Evolutionary conservation across 441 rosid genomes (phyloP), one percentile per base, ranked within the genome.

Genomic region (Adansonia rubrostipa): DNA sequence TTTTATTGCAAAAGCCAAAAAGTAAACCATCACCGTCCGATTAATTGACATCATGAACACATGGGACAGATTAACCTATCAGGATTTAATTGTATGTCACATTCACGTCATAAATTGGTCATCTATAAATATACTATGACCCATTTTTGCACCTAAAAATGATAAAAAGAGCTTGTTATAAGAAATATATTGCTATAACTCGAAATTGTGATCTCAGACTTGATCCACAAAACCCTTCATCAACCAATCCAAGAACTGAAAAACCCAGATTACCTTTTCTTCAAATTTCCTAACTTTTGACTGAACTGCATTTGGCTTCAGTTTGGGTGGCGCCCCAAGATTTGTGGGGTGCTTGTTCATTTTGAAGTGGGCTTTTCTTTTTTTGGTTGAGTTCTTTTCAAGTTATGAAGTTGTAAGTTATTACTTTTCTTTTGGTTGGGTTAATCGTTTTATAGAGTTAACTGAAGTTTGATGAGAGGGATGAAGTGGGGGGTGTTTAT

Each of bases 391-490:
- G 36, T 64, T 10, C 60, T 22, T 68, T 58, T 77, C 8, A 69
- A 40, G 76, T 48, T 13, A 78, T 77, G 28, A 1, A 44, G 77
- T 61, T 28, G 22, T 48, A 17, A 19, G 47, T 61, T 68, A 10
- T 9, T 6, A 8, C 45, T 20, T 20, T 65, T 50, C 22, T 4
- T 61, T 79, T 54, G 44, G 61, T 22, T 67, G 74, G 33, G 3
- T 28, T 28, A 28, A 28, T 28, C 33, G 2, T 28, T 28, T 28
- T 28, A 28, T 28, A 28, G 33, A 56, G 58, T 28, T 63, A 9
- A 54, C 48, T 73, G 64, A 76, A 65, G 79, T 81, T 87, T 84
- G 82, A 89, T 93, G 93, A 85, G 81, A 85, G 89, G 81, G 78
- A 83, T 78, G 81, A 76, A 65, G 45, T 15, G 73, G 75, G 77